Evolutionary conservation across 352 stramenopile species (phyloP).

Genomic region (Globisporangium recalcitrans): DNA sequence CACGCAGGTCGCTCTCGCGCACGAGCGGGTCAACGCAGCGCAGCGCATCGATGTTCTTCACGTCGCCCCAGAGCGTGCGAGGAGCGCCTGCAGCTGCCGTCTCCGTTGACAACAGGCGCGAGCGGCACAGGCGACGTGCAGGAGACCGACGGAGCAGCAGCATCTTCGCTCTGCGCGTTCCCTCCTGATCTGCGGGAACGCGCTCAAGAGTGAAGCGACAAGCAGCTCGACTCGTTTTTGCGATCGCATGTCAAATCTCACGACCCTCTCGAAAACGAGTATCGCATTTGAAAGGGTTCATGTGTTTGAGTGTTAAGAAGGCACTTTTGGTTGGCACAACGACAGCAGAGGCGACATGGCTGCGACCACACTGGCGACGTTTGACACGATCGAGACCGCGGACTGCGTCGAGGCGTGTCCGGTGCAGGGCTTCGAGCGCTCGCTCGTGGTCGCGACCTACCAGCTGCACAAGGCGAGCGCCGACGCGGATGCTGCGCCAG

Average conservation of each 20-base stretch:
- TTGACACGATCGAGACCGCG: slow-evolving; percentile 73
- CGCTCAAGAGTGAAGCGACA: slow-evolving; percentile 3
- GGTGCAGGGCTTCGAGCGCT: slow-evolving; percentile 49
- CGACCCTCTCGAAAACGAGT: neutral
- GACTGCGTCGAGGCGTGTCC: slow-evolving; percentile 84
- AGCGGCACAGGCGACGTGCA: neutral
- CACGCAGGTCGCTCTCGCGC: slow-evolving; percentile 48
- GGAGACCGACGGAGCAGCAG: neutral
- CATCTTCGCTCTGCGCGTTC: neutral
- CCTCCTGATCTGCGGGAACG: neutral
- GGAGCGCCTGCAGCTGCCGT: neutral
- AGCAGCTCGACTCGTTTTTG: neutral
- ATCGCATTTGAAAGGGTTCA: neutral
- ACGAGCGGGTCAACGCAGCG: slow-evolving; percentile 52
- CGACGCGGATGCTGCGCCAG: neutral
- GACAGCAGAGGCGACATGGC: neutral
- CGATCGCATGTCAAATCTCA: slow-evolving; percentile 8
- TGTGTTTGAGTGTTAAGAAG: neutral
- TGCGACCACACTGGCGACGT: slow-evolving; percentile 48
- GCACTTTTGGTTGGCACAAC: slow-evolving; percentile 8
- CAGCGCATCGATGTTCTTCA: slow-evolving; percentile 53
- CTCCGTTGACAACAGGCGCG: slow-evolving; percentile 7
- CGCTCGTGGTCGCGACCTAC: slow-evolving; percentile 75
- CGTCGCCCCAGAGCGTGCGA: slow-evolving; percentile 24
- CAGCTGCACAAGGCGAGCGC: slow-evolving; percentile 63